A percentile compares a stretch with the other conserved stretches of the same genome.
phyloP scores from a whole-genome alignment of 305 asterid genomes.

The Solanum hybrid region DNA sequence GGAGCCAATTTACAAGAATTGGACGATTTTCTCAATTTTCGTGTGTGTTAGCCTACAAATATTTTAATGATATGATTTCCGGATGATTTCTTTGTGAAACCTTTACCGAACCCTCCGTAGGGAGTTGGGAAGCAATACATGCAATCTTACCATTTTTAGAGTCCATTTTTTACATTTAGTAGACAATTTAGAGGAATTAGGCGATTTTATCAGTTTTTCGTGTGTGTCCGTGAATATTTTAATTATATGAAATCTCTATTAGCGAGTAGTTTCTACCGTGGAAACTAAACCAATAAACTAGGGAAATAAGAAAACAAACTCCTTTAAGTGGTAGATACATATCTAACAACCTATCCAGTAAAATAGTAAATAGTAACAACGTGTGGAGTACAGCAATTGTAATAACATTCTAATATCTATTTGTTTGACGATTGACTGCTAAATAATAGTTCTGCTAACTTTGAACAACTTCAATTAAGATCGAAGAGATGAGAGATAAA shows the following conservation, averaged over 20 bases:
- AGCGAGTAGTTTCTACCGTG: not conserved
- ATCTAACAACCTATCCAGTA: not conserved
- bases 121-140: not conserved
- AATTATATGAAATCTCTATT: not conserved
- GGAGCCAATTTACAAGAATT: too few relatives aligned
- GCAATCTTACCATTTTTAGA: too few relatives aligned
- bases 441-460: not conserved
- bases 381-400: not conserved
- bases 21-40: accelerated
- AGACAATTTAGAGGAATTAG: not conserved
- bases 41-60: accelerated
- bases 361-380: not conserved
- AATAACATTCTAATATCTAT: too few relatives aligned
- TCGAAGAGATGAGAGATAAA: not conserved
- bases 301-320: not conserved
- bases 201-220: accelerated
- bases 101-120: accelerated
- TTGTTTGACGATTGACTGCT: not conserved
- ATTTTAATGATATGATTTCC: too few relatives aligned
- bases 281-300: not conserved
- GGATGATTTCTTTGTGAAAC: not conserved
- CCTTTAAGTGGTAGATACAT: not conserved
- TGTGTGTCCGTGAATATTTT: not conserved
- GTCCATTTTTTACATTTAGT: not conserved
- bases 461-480: not conserved